Base-by-base conservation (phyloP, 257 asterid genomes). In the Hygrophila difformis region DNA sequence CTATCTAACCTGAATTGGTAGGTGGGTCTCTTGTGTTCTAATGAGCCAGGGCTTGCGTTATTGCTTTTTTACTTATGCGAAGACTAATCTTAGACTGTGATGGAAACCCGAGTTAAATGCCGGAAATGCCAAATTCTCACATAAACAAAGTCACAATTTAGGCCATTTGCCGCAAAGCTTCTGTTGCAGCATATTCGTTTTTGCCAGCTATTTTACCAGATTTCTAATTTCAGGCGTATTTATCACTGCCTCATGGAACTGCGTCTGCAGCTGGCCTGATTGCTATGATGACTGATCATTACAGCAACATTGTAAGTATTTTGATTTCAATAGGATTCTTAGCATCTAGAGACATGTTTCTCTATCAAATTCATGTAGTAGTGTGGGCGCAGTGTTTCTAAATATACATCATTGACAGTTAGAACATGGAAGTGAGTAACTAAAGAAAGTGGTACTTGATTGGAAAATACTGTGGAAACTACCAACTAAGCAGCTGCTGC, bases 281-380 rank as follows among this genome's bases (percentile, higher is more conserved):
- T 64, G 98, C 98, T 26, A 91, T 91, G 98, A 81, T 82, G 96
- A 83, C 93, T 24, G 98, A 91, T 69, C 82, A 91, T 65, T 91
- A 82, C 73, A 47, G 84, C 72, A 86, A 85, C 67, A 64, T 91
- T 94, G 96, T 91, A 63, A 68, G 81, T 50, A 14, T 45, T 60
- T 20, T 60, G 23, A 43, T 56, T 54, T 60, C 24, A 47, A 12
- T 3, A 51, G 31, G 7, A 26, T 3, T 8, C 1, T 26, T 5
- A 26, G 7, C 8, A 26, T 5, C 31, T 26, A 26, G 31, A 26
- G 4, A 5, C 8, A 39, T 45, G 26, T 5, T 29, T 11, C 44
- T n/a, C 47, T 40, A 35, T 26, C 42, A 49, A 56, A 38, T 59
- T 45, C 48, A 39, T 64, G 43, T 22, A 46, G 17, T 20, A 54